phyloP scores from a whole-genome alignment of 495 filamentous ascomycete genomes.

The Annulohypoxylon moriforme region DNA sequence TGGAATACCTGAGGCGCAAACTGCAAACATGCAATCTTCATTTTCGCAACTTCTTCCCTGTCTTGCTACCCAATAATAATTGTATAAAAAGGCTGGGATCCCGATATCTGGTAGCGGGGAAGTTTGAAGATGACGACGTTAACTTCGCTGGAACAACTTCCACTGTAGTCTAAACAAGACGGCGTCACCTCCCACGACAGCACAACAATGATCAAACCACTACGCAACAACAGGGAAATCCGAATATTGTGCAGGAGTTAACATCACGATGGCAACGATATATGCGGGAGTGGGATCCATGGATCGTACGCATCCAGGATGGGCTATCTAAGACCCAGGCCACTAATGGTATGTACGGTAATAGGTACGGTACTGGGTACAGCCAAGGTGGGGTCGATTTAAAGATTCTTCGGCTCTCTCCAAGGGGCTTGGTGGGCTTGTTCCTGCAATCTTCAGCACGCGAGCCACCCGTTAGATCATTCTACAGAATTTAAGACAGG shows the following conservation, averaged over 20 bases:
- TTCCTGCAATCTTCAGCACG: background rate
- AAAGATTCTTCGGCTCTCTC: background rate
- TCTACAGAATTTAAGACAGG: background rate
- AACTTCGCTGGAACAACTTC: slow-evolving; percentile 6
- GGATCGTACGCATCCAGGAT: background rate
- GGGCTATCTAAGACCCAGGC: background rate
- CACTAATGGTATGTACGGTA: background rate
- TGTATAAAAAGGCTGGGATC: background rate
- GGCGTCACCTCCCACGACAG: slow-evolving; percentile 9
- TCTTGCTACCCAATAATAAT: background rate
- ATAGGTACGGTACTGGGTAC: background rate
- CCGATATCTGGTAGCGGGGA: background rate
- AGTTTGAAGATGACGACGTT: background rate
- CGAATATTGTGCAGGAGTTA: background rate
- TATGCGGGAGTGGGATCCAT: background rate
- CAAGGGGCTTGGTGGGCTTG: no score
- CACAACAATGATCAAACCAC: background rate
- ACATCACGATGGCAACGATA: background rate
- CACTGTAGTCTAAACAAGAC: background rate
- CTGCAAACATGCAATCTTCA: slow-evolving; percentile 87
- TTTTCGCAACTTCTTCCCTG: slow-evolving; percentile 49
- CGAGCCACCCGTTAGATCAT: background rate
- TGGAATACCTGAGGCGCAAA: slow-evolving; percentile 66
- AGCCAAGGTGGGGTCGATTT: background rate
- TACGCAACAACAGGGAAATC: background rate